Evolutionary conservation across 2,329 filamentous ascomycete genomes (phyloP).

Genomic region (Alternaria sp.): DNA sequence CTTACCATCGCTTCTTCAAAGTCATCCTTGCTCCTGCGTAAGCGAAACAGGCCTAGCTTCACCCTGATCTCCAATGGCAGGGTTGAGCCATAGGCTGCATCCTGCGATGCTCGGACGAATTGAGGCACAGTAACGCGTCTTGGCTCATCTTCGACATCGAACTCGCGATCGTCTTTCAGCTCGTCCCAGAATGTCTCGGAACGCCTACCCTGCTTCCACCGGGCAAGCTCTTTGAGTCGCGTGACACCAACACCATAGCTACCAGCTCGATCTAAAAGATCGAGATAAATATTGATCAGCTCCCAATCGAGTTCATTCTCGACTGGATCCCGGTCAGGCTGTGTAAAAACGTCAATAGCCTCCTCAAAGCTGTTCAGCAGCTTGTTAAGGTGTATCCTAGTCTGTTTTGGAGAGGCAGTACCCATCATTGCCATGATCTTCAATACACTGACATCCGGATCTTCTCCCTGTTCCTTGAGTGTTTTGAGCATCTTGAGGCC

Average conservation of each 20-base stretch:
- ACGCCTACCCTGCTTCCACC: slow-evolving; percentile 82
- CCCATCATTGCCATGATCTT: slow-evolving; percentile 64
- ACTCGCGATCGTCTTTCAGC: slow-evolving; percentile 82
- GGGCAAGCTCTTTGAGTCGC: slow-evolving; percentile 73
- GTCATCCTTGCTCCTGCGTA: slow-evolving; percentile 69
- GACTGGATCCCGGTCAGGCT: slow-evolving; percentile 50
- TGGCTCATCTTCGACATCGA: slow-evolving; percentile 75
- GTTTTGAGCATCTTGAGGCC: slow-evolving; percentile 63
- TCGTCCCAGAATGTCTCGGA: slow-evolving; percentile 80
- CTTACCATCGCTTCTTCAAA: slow-evolving; percentile 76
- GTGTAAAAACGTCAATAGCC: slow-evolving; percentile 57
- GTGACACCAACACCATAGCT: slow-evolving; percentile 70
- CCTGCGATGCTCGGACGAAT: slow-evolving; percentile 65
- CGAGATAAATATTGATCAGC: slow-evolving; percentile 83
- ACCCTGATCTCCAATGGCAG: slow-evolving; percentile 83
- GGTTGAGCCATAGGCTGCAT: slow-evolving; percentile 70
- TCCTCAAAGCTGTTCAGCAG: slow-evolving; percentile 60
- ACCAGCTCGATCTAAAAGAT: slow-evolving; percentile 73
- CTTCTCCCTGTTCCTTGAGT: slow-evolving; percentile 51
- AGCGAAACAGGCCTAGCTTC: slow-evolving; percentile 82
- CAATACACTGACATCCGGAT: slow-evolving; percentile 59
- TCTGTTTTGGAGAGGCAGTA: slow-evolving; percentile 57
- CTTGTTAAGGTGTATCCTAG: slow-evolving; percentile 54
- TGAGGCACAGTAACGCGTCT: slow-evolving; percentile 68
- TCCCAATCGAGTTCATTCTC: slow-evolving; percentile 70